Evolutionary conservation across 2,329 filamentous ascomycete genomes (phyloP), one percentile per base, ranked within the genome.

Genomic region (Nemania diffusa): DNA sequence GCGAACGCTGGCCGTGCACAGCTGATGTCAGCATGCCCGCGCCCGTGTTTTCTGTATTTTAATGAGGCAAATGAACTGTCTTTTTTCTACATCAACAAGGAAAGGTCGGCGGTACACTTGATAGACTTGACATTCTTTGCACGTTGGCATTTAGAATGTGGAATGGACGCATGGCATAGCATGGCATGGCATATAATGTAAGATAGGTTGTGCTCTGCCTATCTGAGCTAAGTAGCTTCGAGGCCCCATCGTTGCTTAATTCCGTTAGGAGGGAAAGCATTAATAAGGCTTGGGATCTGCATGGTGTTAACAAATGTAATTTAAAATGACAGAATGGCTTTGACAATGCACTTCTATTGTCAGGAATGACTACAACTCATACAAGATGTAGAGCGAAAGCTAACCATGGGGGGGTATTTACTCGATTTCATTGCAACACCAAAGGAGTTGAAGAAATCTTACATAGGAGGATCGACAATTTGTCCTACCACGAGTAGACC

Each of bases 401-500:
- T 40, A 17, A 17, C 5, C 8, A 15, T n/a, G 13, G 9, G 3
- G n/a, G 27, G 17, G 2, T 4, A 3, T 44, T 27, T 50, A 15
- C 46, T 50, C 24, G 13, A 27, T 20, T 44, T 15, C 22, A 50
- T 26, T 11, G 24, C 17, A 52, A 52, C 15, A 27, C 50, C 27
- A n/a, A 8, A 8, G n/a, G 15, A 15, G 8, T 52, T 50, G 46
- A 27, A 62, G n/a, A 51, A 40, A 32, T 52, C 32, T 44, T 44
- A 58, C 50, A 29, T 20, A 20, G 22, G 5, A 52, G n/a, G 27
- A 27, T 29, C 1, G 48, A 42, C 13, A 40, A 15, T 50, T 24
- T 57, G 61, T 53, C 58, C 26, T 57, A 53, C 27, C 55, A 53
- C 42, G 24, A 55, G 27, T 22, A 53, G 46, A 55, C n/a, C 57